phyloP scores from a whole-genome alignment of 2,329 filamentous ascomycete genomes.

The Arthrinium puccinioides region DNA sequence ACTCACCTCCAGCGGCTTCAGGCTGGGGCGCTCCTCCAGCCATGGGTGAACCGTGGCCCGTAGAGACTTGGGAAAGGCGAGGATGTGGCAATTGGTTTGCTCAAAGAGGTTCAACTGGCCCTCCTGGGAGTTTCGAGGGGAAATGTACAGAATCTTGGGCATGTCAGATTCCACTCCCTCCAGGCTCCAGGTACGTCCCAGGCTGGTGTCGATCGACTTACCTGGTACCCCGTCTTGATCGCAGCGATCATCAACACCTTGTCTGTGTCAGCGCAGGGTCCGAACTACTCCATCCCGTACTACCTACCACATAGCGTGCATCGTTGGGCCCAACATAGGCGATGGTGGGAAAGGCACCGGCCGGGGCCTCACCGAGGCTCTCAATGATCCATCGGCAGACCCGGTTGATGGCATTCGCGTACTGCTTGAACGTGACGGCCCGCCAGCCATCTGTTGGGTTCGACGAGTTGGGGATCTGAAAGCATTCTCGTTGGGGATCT shows the following conservation, averaged over 20 bases:
- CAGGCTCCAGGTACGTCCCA: background rate
- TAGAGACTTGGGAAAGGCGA: constrained; percentile 25
- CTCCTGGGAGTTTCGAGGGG: constrained; percentile 36
- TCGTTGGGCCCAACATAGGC: constrained; percentile 37
- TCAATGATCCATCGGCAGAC: constrained; percentile 26
- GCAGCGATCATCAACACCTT: constrained; percentile 12
- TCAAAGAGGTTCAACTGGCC: constrained; percentile 37
- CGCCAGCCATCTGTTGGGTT: constrained; percentile 33
- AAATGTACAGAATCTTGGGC: constrained; percentile 32
- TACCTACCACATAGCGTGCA: constrained; percentile 14
- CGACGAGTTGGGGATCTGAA: constrained; percentile 25
- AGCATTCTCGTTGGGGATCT: constrained; percentile 26
- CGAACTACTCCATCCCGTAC: background rate
- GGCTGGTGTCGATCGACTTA: constrained; percentile 14
- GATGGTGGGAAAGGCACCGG: constrained; percentile 26
- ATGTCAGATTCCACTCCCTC: background rate
- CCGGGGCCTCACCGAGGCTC: constrained; percentile 16
- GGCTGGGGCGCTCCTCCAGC: constrained; percentile 25
- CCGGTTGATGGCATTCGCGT: constrained; percentile 32
- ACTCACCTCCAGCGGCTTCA: constrained; percentile 28
- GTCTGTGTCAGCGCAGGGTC: background rate
- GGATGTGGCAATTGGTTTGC: constrained; percentile 31
- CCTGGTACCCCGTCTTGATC: constrained; percentile 24
- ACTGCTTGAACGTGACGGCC: constrained; percentile 26
- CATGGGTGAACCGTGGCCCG: constrained; percentile 26